These are phyloP conservation scores for Capsicum chinense DNA, from an alignment of 257 asterid genomes.

Conservation along the genomic window DNA sequence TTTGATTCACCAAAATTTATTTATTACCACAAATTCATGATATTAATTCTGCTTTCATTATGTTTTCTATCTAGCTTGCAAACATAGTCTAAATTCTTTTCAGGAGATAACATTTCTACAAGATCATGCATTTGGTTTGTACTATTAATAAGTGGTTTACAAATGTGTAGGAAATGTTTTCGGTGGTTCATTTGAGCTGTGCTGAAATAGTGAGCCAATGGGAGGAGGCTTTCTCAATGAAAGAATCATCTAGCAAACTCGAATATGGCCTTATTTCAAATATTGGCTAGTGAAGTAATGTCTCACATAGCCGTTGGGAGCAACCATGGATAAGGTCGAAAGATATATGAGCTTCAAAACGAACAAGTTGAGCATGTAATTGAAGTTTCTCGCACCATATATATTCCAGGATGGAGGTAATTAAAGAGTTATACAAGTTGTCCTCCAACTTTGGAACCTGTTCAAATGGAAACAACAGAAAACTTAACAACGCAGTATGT, in stretches of 20 bases:
- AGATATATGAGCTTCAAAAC: constrained; percentile 48
- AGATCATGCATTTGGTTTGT: background rate
- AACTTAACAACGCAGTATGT: too few relatives aligned
- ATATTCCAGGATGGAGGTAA: constrained; percentile 56
- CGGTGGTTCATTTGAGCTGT: constrained; percentile 44
- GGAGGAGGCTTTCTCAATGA: constrained; percentile 37
- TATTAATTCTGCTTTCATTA: background rate
- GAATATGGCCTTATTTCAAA: constrained; percentile 59
- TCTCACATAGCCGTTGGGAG: constrained; percentile 60
- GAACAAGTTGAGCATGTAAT: constrained; percentile 45
- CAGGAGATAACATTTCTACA: background rate
- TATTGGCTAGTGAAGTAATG: constrained; percentile 43
- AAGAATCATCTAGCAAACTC: constrained; percentile 35
- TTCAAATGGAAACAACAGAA: too few relatives aligned
- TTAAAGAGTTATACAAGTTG: too few relatives aligned
- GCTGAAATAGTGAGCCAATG: constrained; percentile 46
- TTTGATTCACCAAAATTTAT: background rate
- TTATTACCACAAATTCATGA: background rate
- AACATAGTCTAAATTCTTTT: background rate
- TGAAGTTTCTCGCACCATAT: constrained; percentile 30
- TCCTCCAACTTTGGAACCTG: too few relatives aligned
- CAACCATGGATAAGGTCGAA: constrained; percentile 54
- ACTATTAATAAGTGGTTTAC: background rate
- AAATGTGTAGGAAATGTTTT: constrained; percentile 46
- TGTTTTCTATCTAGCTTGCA: background rate